Evolutionary conservation across 2,329 filamentous ascomycete genomes (phyloP).

Genomic region (Macrophomina tecta): DNA sequence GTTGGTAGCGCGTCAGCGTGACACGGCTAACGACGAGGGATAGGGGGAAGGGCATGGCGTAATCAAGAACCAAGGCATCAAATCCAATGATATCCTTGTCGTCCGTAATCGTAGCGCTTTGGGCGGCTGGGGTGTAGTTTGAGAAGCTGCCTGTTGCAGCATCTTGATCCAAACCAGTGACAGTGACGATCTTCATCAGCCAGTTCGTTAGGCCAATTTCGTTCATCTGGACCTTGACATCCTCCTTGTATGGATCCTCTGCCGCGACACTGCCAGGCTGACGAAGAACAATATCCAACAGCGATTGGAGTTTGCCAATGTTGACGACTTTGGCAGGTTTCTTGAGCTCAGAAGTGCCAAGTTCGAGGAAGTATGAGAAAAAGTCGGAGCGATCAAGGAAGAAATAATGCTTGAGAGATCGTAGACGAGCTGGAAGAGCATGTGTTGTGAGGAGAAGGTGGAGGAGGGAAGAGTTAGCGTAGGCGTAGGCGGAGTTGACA

Average conservation of each 20-base stretch:
- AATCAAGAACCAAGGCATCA: slow-evolving; percentile 92
- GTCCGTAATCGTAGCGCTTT: slow-evolving; percentile 63
- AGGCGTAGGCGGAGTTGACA: slow-evolving; percentile 91
- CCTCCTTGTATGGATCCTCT: slow-evolving; percentile 96
- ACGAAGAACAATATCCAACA: slow-evolving; percentile 95
- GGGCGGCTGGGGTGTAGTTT: slow-evolving; percentile 72
- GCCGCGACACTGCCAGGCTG: slow-evolving; percentile 94
- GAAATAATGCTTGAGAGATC: slow-evolving; percentile 97
- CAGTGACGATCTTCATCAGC: slow-evolving; percentile 94
- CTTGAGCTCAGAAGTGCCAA: slow-evolving; percentile 85
- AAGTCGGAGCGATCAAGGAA: slow-evolving; percentile 98
- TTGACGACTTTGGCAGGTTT: slow-evolving; percentile 91
- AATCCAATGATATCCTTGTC: slow-evolving; percentile 90
- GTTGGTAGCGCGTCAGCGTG: slow-evolving; percentile 95
- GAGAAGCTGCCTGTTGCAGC: slow-evolving; percentile 66
- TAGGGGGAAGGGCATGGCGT: slow-evolving; percentile 90
- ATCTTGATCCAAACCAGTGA: slow-evolving; percentile 92
- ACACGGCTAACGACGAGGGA: slow-evolving; percentile 95
- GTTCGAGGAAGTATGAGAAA: slow-evolving; percentile 96
- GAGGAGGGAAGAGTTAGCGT: slow-evolving; percentile 92
- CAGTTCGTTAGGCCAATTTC: slow-evolving; percentile 91
- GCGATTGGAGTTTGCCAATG: slow-evolving; percentile 87
- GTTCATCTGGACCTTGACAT: slow-evolving; percentile 97
- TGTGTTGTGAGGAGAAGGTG: slow-evolving; percentile 91
- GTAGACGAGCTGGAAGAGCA: slow-evolving; percentile 81